Evolutionary conservation across 257 asterid genomes (phyloP).

Genomic region (Coffea eugenioides): DNA sequence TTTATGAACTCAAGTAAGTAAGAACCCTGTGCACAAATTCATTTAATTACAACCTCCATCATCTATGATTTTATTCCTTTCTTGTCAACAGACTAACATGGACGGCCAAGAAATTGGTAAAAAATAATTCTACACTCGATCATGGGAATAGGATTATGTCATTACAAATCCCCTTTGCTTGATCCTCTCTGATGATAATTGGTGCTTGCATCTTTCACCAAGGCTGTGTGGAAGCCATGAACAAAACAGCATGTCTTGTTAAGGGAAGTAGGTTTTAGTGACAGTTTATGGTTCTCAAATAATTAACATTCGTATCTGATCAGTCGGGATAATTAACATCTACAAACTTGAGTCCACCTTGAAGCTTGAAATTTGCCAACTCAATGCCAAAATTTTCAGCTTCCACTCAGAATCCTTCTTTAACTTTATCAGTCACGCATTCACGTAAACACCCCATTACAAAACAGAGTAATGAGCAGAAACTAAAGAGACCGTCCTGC

Average conservation of each 20-base stretch:
- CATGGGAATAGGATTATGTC: background rate
- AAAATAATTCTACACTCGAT: background rate
- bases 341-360: too few relatives aligned
- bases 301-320: background rate
- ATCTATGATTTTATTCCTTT: background rate
- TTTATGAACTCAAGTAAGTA: too few relatives aligned
- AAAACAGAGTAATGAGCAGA: background rate
- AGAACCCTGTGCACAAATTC: background rate
- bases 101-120: slow-evolving; percentile 14
- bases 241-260: background rate
- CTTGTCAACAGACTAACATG: background rate
- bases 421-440: background rate
- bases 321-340: too few relatives aligned
- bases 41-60: too few relatives aligned
- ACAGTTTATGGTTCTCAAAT: background rate
- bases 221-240: background rate
- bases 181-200: background rate
- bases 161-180: background rate
- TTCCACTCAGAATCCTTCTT: background rate
- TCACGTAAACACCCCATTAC: background rate
- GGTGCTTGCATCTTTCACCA: background rate
- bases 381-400: background rate
- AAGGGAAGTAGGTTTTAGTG: background rate
- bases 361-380: background rate
- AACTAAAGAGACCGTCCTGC: background rate